These are phyloP conservation scores for Linnemannia hyalina DNA, from an alignment of 192 early-diverging fungal species.

Conservation along the genomic window DNA sequence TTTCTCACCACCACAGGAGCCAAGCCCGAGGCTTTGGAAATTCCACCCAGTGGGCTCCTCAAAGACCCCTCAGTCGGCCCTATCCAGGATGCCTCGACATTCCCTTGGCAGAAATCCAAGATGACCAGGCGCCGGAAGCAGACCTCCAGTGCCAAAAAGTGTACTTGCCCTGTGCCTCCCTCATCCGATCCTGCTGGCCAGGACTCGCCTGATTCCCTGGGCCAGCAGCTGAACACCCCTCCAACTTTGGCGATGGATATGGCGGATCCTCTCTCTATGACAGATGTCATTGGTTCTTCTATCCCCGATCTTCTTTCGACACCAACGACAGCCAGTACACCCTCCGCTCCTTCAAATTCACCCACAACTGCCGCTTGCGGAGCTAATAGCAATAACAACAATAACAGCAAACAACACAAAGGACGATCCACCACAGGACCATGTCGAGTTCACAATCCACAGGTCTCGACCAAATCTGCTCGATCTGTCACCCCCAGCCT, in stretches of 20 bases:
- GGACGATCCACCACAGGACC: constrained; percentile 46
- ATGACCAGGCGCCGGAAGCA: constrained; percentile 44
- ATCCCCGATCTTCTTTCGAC: neutral
- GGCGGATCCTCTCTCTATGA: neutral
- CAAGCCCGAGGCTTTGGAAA: constrained; percentile 48
- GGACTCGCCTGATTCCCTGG: constrained; percentile 20
- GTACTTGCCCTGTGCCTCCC: constrained; percentile 36
- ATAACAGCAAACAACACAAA: constrained; percentile 12
- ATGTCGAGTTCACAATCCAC: constrained; percentile 43
- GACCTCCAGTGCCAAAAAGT: constrained; percentile 21
- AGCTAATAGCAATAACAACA: neutral
- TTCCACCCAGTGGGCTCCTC: constrained; percentile 30
- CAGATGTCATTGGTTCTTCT: constrained; percentile 2
- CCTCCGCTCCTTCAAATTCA: neutral
- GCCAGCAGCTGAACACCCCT: neutral
- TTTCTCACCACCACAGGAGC: constrained; percentile 49
- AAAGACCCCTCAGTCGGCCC: constrained; percentile 32
- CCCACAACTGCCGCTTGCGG: neutral
- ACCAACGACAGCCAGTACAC: neutral
- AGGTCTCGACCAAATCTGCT: constrained; percentile 13
- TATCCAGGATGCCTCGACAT: constrained; percentile 41
- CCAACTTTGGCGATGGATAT: neutral
- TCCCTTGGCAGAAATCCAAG: constrained; percentile 54
- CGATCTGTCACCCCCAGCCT: constrained; percentile 34
- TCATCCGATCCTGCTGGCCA: constrained; percentile 46